Percentiles rank a stretch among this genome's conserved stretches.
Conservation (phyloP, 192 early-diverging fungal genomes). For the Backusella tuberculispora region DNA sequence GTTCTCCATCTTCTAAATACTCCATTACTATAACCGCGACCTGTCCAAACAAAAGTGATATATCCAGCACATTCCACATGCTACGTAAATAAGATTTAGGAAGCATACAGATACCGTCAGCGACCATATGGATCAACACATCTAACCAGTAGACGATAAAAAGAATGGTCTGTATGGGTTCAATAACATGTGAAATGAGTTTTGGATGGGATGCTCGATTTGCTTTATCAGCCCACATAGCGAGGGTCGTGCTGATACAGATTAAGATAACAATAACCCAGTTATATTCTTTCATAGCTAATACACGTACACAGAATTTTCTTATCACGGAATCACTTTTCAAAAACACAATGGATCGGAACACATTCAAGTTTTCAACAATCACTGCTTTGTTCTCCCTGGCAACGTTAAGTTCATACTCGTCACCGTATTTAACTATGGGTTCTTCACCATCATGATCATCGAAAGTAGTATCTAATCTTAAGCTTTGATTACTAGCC, state of each 20-base stretch:
- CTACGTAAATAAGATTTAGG: slow-evolving; percentile 33
- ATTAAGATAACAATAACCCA: slow-evolving; percentile 25
- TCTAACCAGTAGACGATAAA: slow-evolving; percentile 30
- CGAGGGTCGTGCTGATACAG: neutral
- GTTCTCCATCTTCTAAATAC: neutral
- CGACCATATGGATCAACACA: slow-evolving; percentile 23
- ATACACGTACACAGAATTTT: neutral
- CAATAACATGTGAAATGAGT: neutral
- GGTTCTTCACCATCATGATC: neutral
- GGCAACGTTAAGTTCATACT: slow-evolving; percentile 28
- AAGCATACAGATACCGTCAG: slow-evolving; percentile 25
- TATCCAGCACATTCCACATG: slow-evolving; percentile 31
- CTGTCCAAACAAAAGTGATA: slow-evolving; percentile 15
- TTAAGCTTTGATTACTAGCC: slow-evolving; percentile 8
- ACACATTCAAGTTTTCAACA: slow-evolving; percentile 15
- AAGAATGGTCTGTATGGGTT: slow-evolving; percentile 11
- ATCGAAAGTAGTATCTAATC: neutral
- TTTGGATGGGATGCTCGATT: neutral
- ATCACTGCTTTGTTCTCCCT: slow-evolving; percentile 30
- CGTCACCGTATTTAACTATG: slow-evolving; percentile 27
- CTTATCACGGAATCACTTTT: neutral
- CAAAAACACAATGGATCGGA: slow-evolving; percentile 23
- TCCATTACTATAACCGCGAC: neutral
- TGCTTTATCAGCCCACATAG: slow-evolving; percentile 11
- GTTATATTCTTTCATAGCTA: neutral